Conservation (phyloP, 192 early-diverging fungal genomes). For the Coemansia sp. region DNA sequence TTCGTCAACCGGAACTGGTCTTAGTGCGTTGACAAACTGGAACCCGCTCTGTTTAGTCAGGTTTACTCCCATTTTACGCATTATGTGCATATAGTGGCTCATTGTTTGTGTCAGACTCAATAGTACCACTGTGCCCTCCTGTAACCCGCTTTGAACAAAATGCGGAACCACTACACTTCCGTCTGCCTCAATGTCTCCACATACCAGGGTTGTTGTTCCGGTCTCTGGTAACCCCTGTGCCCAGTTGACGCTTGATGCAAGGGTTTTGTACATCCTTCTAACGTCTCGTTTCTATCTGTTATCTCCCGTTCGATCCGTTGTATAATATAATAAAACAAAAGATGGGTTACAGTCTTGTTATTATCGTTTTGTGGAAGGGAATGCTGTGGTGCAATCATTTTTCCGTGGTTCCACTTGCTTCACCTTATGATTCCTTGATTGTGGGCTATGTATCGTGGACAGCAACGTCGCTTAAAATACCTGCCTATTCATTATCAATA, state of each 20-base stretch:
- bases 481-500: too few species aligned
- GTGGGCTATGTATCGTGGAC: too few species aligned
- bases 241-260: constrained; percentile 41
- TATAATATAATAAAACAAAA: too few species aligned
- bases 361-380: too few species aligned
- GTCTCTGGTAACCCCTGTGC: constrained; percentile 17
- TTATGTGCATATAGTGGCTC: constrained; percentile 49
- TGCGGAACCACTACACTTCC: constrained; percentile 27
- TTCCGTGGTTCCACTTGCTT: too few species aligned
- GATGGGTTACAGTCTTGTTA: too few species aligned
- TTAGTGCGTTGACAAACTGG: constrained; percentile 33
- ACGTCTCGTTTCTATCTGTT: too few species aligned
- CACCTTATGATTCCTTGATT: too few species aligned
- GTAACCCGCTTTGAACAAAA: constrained; percentile 9
- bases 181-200: constrained; percentile 14
- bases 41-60: constrained; percentile 5
- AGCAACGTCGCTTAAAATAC: too few species aligned
- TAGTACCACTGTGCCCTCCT: constrained; percentile 9
- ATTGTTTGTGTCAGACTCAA: constrained; percentile 34
- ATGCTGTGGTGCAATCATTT: too few species aligned
- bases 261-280: constrained; percentile 43
- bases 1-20: neutral
- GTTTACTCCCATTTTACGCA: constrained; percentile 48
- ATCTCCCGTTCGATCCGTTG: too few species aligned
- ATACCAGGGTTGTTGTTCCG: constrained; percentile 23